Percentiles rank a stretch among this genome's conserved stretches.
Conservation (phyloP, 768 basidiomycete genomes). For the Daedaleopsis sinensis region DNA sequence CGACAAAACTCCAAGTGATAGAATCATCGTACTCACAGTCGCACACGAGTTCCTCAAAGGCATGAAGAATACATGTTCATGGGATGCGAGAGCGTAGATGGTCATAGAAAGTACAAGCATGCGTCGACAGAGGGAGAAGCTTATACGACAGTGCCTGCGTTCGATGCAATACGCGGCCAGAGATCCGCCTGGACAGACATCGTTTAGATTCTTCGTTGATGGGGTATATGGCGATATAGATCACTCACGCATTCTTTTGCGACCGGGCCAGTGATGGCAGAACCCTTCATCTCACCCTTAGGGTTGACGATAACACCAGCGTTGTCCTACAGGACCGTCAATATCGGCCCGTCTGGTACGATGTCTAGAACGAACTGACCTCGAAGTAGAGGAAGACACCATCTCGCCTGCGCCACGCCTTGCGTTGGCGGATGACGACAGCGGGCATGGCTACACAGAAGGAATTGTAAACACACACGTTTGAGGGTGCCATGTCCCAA, state of each 20-base stretch:
- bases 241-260: slow-evolving; percentile 97
- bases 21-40: neutral
- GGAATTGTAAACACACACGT: neutral
- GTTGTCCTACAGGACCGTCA: slow-evolving; percentile 62
- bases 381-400: slow-evolving; percentile 99
- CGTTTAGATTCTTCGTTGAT: neutral
- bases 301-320: slow-evolving; percentile 98
- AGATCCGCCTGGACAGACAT: slow-evolving; percentile 73
- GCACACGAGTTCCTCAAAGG: neutral
- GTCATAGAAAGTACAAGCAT: slow-evolving; percentile 34
- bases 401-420: slow-evolving; percentile 97
- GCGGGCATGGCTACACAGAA: slow-evolving; percentile 83
- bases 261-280: slow-evolving; percentile 93
- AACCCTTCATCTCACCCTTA: slow-evolving; percentile 99
- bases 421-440: slow-evolving; percentile 96
- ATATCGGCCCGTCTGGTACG: too few relatives aligned
- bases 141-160: slow-evolving; percentile 98
- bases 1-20: neutral
- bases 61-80: slow-evolving; percentile 15
- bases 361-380: slow-evolving; percentile 41
- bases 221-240: neutral
- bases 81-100: slow-evolving; percentile 13
- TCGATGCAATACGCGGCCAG: slow-evolving; percentile 99
- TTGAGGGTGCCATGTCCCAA: too few relatives aligned
- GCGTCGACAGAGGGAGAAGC: slow-evolving; percentile 23